phyloP scores from a whole-genome alignment of 495 filamentous ascomycete genomes.

The Friedmanniomyces endolithicus region DNA sequence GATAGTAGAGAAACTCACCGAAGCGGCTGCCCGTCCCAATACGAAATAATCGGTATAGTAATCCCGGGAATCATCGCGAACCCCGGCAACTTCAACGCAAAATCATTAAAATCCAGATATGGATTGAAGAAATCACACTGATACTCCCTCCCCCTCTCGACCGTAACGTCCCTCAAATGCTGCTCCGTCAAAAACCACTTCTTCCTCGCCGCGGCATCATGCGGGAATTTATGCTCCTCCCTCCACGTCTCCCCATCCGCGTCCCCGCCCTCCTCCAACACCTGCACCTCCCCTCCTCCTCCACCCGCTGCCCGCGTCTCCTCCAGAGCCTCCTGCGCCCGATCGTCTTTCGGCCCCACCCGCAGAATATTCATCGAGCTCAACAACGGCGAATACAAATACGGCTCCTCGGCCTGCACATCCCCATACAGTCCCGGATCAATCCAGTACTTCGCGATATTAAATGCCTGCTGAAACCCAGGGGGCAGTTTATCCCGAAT shows the following conservation, averaged over 20 bases:
- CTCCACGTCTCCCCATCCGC: constrained; percentile 44
- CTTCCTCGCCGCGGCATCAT: constrained; percentile 25
- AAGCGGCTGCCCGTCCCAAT: constrained; percentile 61
- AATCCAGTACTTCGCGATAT: constrained; percentile 69
- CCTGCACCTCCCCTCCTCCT: constrained; percentile 7
- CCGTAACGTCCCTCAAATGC: constrained; percentile 39
- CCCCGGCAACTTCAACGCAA: constrained; percentile 68
- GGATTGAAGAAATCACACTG: constrained; percentile 78
- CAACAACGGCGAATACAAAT: constrained; percentile 66
- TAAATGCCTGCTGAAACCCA: constrained; percentile 69
- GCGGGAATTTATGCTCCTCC: constrained; percentile 32
- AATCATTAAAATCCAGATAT: constrained; percentile 79
- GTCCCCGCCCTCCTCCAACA: constrained; percentile 31
- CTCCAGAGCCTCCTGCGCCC: constrained; percentile 13
- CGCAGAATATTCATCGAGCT: constrained; percentile 60
- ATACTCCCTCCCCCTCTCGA: constrained; percentile 52
- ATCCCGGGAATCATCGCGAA: constrained; percentile 66
- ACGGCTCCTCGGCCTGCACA: constrained; percentile 71
- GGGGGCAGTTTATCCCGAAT: constrained; percentile 77
- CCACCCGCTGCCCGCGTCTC: constrained; percentile 3
- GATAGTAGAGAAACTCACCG: constrained; percentile 24
- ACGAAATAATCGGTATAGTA: constrained; percentile 61
- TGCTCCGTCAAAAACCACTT: constrained; percentile 35
- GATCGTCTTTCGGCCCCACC: constrained; percentile 40
- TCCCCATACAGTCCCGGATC: constrained; percentile 85